Conservation (phyloP, 768 basidiomycete species). For the Leccinum aurantiacum region DNA sequence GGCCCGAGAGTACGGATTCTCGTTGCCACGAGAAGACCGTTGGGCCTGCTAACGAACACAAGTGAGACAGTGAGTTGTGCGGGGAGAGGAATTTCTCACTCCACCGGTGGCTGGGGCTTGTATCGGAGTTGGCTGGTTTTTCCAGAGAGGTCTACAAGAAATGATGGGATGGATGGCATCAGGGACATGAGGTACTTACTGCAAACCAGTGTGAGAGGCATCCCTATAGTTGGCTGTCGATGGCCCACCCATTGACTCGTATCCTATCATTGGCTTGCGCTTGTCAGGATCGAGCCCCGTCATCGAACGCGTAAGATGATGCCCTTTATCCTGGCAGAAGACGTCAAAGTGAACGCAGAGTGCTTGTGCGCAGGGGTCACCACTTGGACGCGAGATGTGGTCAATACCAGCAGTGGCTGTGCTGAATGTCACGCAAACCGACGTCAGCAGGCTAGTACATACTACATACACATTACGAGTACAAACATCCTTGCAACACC, state of each 20-base stretch:
- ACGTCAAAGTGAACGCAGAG: not conserved
- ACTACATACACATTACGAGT: not conserved
- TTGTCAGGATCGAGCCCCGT: conserved; percentile 11
- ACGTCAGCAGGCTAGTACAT: not conserved
- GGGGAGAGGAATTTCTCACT: conserved; percentile 15
- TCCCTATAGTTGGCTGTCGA: conserved; percentile 28
- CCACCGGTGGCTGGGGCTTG: conserved; percentile 7
- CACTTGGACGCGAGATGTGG: not conserved
- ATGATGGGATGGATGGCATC: conserved; percentile 9
- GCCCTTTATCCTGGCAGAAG: conserved; percentile 16
- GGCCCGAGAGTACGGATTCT: conserved; percentile 13
- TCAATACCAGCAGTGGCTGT: not conserved
- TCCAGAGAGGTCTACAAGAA: conserved; percentile 18
- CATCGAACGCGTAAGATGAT: conserved; percentile 10
- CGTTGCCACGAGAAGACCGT: conserved; percentile 3
- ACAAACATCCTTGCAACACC: not conserved
- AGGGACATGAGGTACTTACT: conserved; percentile 16
- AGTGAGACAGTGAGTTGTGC: conserved; percentile 7
- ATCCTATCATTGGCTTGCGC: conserved; percentile 9
- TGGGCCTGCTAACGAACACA: conserved; percentile 10
- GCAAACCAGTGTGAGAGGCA: conserved; percentile 21
- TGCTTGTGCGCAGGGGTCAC: not conserved
- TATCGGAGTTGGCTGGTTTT: conserved; percentile 24
- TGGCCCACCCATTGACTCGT: conserved; percentile 13
- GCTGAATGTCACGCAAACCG: not conserved